Percentiles rank a stretch among this genome's conserved stretches.
phyloP scores from a whole-genome alignment of 306 rosid species.

The Abrus pulchellus region DNA sequence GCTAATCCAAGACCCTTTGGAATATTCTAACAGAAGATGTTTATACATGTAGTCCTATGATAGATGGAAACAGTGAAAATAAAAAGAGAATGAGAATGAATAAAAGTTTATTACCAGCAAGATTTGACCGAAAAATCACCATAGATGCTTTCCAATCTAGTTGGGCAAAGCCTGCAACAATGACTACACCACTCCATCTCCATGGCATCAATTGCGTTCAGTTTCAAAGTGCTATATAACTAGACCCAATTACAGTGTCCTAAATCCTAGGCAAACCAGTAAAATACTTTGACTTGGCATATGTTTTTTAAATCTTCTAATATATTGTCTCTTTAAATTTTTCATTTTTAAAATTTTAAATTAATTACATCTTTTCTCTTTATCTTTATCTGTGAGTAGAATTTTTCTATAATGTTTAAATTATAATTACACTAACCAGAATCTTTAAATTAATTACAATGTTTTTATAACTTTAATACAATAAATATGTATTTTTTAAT shows the following conservation, averaged over 20 bases:
- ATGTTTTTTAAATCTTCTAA: too few relatives aligned
- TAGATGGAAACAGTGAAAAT: background rate
- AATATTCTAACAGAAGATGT: background rate
- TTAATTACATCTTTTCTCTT: too few relatives aligned
- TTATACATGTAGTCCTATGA: background rate
- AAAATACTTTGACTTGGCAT: constrained; percentile 11
- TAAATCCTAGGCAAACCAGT: background rate
- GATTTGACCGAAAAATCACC: background rate
- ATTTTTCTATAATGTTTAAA: too few relatives aligned
- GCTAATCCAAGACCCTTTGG: background rate
- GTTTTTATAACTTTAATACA: too few relatives aligned
- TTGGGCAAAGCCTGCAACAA: constrained; percentile 28
- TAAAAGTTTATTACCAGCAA: background rate
- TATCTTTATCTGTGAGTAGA: too few relatives aligned
- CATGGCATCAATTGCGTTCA: background rate
- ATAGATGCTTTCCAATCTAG: constrained; percentile 13
- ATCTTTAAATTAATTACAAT: too few relatives aligned
- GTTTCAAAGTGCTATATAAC: background rate
- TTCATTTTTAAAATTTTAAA: too few relatives aligned
- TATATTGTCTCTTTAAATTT: too few relatives aligned
- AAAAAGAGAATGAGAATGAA: background rate
- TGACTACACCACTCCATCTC: constrained; percentile 34
- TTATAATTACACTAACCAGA: too few relatives aligned
- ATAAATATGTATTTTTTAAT: too few relatives aligned
- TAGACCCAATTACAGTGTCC: background rate